phyloP scores from a whole-genome alignment of 2,329 filamentous ascomycete species.

The Colletotrichum chrysophilum region DNA sequence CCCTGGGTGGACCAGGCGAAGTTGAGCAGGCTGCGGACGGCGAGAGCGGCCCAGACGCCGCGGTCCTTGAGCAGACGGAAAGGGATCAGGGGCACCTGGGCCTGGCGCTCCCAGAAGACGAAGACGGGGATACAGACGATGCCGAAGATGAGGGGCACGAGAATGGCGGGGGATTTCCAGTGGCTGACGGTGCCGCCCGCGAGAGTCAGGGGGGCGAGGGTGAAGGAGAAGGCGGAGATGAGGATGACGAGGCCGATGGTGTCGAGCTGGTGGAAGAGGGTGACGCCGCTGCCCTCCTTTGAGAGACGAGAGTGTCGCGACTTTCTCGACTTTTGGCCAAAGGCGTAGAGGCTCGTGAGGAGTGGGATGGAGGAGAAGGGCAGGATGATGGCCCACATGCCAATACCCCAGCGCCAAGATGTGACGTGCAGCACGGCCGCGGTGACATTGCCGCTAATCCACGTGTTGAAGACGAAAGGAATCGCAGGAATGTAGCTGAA shows the following conservation, averaged over 20 bases:
- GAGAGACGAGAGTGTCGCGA: not conserved
- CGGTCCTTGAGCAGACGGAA: constrained; percentile 63
- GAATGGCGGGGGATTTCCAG: constrained; percentile 56
- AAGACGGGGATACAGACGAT: constrained; percentile 53
- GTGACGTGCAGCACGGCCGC: constrained; percentile 52
- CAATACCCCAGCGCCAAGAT: constrained; percentile 67
- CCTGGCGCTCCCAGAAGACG: constrained; percentile 57
- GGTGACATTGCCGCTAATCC: constrained; percentile 65
- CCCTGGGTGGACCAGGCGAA: constrained; percentile 63
- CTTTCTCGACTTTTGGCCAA: constrained; percentile 47
- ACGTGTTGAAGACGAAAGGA: constrained; percentile 67
- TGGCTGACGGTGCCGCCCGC: constrained; percentile 52
- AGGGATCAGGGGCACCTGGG: constrained; percentile 58
- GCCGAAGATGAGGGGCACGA: constrained; percentile 57
- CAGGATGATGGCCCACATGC: constrained; percentile 69
- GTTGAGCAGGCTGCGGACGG: constrained; percentile 55
- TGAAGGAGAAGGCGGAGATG: constrained; percentile 49
- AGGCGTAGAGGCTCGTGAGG: constrained; percentile 43
- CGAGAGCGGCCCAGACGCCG: constrained; percentile 65
- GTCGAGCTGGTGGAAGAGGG: constrained; percentile 64
- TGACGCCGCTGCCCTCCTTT: constrained; percentile 34
- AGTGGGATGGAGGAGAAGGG: constrained; percentile 61
- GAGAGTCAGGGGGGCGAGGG: constrained; percentile 58
- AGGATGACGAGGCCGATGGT: constrained; percentile 52
- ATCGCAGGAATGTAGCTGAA: constrained; percentile 67